These are phyloP conservation scores for Nepenthes alata DNA, from an alignment of 179 eudicot genomes.

Conservation along the genomic window DNA sequence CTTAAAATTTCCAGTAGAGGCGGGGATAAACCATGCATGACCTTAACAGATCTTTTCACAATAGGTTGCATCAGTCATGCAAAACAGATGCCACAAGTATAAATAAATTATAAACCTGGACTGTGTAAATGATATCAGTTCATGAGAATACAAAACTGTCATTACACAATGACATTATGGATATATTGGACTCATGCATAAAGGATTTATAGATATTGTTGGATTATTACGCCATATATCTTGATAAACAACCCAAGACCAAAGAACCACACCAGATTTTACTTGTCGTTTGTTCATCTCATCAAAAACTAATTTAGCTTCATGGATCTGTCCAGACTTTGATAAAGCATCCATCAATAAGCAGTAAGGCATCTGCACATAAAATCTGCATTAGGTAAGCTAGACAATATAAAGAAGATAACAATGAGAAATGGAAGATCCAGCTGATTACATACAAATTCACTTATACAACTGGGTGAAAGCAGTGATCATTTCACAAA, in stretches of 20 bases:
- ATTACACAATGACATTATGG: too few relatives aligned
- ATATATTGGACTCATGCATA: neutral
- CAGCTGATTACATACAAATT: neutral
- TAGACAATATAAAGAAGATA: conserved; percentile 4
- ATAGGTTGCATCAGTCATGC: too few relatives aligned
- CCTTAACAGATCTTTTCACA: too few relatives aligned
- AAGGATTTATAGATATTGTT: neutral
- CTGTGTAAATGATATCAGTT: too few relatives aligned
- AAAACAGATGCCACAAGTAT: neutral
- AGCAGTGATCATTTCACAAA: too few relatives aligned
- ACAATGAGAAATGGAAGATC: neutral
- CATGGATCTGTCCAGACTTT: conserved; percentile 61
- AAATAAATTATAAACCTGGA: too few relatives aligned
- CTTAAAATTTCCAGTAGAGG: too few relatives aligned
- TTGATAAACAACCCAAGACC: neutral
- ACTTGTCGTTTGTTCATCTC: conserved; percentile 52
- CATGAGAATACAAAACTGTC: too few relatives aligned
- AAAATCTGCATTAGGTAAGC: conserved; percentile 7
- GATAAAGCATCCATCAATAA: conserved; percentile 80
- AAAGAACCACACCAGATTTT: conserved; percentile 44
- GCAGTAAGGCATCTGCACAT: conserved; percentile 83
- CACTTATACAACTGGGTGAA: neutral
- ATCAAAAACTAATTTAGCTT: conserved; percentile 58
- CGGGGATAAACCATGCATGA: too few relatives aligned
- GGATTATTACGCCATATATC: too few relatives aligned